phyloP scores from a whole-genome alignment of 1,284 basidiomycete genomes.

The Pyrrhoderma noxium region DNA sequence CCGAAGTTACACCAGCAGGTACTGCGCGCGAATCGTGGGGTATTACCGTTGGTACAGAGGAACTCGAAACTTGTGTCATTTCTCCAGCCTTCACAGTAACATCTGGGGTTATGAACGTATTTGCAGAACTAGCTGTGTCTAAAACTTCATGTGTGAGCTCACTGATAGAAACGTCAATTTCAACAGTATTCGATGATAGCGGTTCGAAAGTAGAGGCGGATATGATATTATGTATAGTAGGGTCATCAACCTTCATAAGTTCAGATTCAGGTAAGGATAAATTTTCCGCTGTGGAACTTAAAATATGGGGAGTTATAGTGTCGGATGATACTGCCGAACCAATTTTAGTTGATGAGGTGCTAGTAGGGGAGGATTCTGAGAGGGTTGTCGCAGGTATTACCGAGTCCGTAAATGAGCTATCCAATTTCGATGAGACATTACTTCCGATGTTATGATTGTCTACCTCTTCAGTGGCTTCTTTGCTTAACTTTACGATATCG shows the following conservation, averaged over 20 bases:
- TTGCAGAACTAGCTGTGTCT: neutral
- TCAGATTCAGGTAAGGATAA: neutral
- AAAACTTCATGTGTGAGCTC: neutral
- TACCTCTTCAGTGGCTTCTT: conserved; percentile 20
- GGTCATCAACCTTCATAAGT: neutral
- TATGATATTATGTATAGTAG: neutral
- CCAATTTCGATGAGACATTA: conserved; percentile 20
- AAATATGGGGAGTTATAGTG: neutral
- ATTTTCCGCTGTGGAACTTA: neutral
- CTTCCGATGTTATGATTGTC: conserved; percentile 23
- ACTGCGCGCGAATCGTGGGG: conserved; percentile 20
- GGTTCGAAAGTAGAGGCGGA: neutral
- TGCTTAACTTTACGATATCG: neutral
- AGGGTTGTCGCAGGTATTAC: neutral
- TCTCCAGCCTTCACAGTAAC: too few species aligned
- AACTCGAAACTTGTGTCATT: conserved; percentile 14
- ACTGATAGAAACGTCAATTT: neutral
- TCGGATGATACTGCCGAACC: neutral
- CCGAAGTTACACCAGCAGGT: conserved; percentile 36
- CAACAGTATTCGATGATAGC: neutral
- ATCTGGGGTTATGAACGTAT: neutral
- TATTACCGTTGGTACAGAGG: conserved; percentile 21
- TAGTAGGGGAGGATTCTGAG: conserved; percentile 14
- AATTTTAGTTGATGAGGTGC: conserved; percentile 10
- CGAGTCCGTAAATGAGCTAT: neutral